Evolutionary conservation across 2,329 filamentous ascomycete genomes (phyloP).

Genomic region (Hypoxylon sp.): DNA sequence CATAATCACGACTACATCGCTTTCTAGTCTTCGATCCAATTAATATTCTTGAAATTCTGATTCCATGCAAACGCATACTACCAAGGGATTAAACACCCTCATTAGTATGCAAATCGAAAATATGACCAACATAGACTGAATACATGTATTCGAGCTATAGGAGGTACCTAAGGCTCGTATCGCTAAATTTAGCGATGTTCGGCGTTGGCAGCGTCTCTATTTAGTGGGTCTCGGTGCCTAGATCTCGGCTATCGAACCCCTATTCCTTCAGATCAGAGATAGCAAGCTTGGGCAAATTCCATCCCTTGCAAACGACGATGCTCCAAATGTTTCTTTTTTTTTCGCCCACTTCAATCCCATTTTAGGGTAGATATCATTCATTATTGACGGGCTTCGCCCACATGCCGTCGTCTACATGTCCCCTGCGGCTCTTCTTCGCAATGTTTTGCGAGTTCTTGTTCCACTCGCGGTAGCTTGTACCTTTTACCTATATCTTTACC

Average conservation of each 20-base stretch:
- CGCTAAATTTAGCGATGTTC: slow-evolving; percentile 31
- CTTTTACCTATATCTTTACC: slow-evolving; percentile 89
- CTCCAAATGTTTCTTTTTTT: slow-evolving; percentile 34
- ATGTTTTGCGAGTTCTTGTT: slow-evolving; percentile 69
- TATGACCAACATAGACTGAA: background rate
- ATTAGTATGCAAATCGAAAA: background rate
- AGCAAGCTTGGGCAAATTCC: background rate
- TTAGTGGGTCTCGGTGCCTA: slow-evolving; percentile 29
- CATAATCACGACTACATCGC: background rate
- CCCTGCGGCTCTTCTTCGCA: slow-evolving; percentile 68
- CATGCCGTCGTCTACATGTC: slow-evolving; percentile 65
- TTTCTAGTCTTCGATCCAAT: background rate
- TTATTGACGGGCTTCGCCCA: slow-evolving; percentile 49
- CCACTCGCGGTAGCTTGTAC: slow-evolving; percentile 79
- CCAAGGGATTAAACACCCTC: background rate
- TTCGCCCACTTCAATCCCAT: slow-evolving; percentile 20
- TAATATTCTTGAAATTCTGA: background rate
- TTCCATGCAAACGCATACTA: background rate
- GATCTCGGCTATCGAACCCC: slow-evolving; percentile 31
- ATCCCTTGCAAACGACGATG: slow-evolving; percentile 25
- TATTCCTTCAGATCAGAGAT: slow-evolving; percentile 33
- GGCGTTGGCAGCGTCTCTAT: slow-evolving; percentile 21
- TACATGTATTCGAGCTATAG: background rate
- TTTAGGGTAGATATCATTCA: slow-evolving; percentile 43
- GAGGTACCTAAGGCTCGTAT: slow-evolving; percentile 10